Evolutionary conservation across 2,329 filamentous ascomycete genomes (phyloP).

Genomic region (Cytospora schulzeri): DNA sequence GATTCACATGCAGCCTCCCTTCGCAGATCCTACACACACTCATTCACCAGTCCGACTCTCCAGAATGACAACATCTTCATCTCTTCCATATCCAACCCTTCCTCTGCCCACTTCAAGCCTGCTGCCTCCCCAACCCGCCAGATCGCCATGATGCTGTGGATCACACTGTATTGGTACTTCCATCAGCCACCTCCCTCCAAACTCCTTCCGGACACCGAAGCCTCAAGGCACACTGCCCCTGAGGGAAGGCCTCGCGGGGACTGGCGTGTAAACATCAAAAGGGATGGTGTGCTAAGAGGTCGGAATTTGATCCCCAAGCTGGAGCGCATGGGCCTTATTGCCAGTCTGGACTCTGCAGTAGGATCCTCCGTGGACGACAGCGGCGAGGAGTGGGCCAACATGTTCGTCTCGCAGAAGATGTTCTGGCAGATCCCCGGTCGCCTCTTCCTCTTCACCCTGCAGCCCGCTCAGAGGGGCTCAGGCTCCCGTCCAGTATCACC

Average conservation of each 20-base stretch:
- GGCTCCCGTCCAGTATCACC: conserved; percentile 53
- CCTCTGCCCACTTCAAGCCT: conserved; percentile 76
- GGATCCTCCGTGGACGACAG: conserved; percentile 65
- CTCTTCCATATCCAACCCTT: conserved; percentile 85
- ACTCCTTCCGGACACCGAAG: conserved; percentile 59
- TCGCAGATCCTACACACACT: conserved; percentile 51
- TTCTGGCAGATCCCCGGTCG: conserved; percentile 94
- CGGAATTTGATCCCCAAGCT: conserved; percentile 85
- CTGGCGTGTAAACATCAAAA: conserved; percentile 82
- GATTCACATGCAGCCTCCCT: neutral
- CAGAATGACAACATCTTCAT: conserved; percentile 84
- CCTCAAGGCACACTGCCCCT: conserved; percentile 66
- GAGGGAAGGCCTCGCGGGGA: conserved; percentile 77
- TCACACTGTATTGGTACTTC: conserved; percentile 96
- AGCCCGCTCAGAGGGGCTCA: conserved; percentile 53
- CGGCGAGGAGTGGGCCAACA: conserved; percentile 69
- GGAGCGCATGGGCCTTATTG: conserved; percentile 87
- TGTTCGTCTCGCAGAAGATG: conserved; percentile 78
- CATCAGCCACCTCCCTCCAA: conserved; percentile 76
- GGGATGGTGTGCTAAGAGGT: conserved; percentile 85
- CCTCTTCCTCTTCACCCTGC: conserved; percentile 84
- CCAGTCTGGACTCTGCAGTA: conserved; percentile 73
- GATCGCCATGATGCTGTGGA: conserved; percentile 96
- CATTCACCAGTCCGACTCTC: conserved; percentile 75
- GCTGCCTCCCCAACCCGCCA: conserved; percentile 80